phyloP scores from a whole-genome alignment of 2,329 filamentous ascomycete species.

The Nemania diffusa region DNA sequence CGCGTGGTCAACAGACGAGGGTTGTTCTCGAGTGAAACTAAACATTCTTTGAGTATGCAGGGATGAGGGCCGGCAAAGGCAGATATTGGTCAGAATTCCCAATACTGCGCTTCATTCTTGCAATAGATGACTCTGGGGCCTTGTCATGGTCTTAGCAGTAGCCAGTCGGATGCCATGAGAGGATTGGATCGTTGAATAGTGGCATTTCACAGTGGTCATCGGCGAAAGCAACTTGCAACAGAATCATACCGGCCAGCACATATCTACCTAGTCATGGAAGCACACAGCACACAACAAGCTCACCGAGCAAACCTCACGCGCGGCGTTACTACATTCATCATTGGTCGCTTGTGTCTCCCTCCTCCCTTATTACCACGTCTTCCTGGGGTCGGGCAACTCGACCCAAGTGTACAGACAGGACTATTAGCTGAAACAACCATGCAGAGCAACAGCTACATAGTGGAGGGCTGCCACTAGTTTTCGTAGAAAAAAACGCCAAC shows the following conservation, averaged over 20 bases:
- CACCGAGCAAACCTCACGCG: conserved; percentile 10
- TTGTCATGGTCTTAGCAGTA: not conserved
- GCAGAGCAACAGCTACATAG: conserved; percentile 2
- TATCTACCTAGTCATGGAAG: not conserved
- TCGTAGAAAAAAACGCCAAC: not conserved
- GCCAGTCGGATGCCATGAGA: conserved; percentile 6
- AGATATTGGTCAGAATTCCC: conserved; percentile 41
- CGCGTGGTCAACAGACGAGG: conserved; percentile 20
- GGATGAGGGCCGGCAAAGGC: conserved; percentile 25
- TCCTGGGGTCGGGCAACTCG: conserved; percentile 14
- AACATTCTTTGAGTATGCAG: conserved; percentile 37
- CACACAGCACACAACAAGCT: conserved; percentile 6
- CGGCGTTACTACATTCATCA: not conserved
- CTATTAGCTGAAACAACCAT: conserved; percentile 23
- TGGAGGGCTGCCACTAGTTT: conserved; percentile 12
- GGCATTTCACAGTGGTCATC: not conserved
- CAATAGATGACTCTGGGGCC: not conserved
- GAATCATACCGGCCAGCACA: conserved; percentile 25
- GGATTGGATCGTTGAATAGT: conserved; percentile 1
- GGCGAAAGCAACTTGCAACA: conserved; percentile 9
- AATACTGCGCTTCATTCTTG: conserved; percentile 19
- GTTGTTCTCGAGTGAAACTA: conserved; percentile 16
- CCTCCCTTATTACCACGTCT: conserved; percentile 11
- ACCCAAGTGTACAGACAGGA: conserved; percentile 15
- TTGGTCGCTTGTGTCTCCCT: conserved; percentile 11